Percentiles rank a stretch among this genome's conserved stretches.
phyloP scores from a whole-genome alignment of 176 grass and related monocot species.

The Carex myosuroides region DNA sequence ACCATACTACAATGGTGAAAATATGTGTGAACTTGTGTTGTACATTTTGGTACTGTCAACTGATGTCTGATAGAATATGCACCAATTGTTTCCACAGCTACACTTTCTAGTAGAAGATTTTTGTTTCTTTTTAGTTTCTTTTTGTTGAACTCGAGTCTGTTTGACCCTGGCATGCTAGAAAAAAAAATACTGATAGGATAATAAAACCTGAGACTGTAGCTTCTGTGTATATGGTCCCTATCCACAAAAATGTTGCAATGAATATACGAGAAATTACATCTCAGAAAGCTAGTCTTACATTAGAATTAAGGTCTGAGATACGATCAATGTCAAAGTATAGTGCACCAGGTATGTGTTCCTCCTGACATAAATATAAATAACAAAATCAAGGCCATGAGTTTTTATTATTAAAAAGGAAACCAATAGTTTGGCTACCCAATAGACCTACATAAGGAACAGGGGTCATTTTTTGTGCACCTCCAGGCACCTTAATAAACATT shows the following conservation, averaged over 20 bases:
- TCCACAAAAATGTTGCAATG: neutral
- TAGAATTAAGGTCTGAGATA: constrained; percentile 47
- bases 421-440: neutral
- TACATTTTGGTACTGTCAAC: neutral
- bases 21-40: neutral
- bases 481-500: neutral
- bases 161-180: neutral
- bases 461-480: neutral
- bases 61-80: neutral
- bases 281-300: constrained; percentile 46
- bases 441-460: neutral
- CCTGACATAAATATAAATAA: constrained; percentile 40
- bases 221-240: neutral
- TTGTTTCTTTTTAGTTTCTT: neutral
- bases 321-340: constrained; percentile 76
- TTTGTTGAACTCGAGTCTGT: neutral
- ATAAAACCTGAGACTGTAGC: neutral
- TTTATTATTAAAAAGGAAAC: neutral
- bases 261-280: neutral
- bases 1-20: neutral
- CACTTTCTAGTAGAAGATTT: neutral
- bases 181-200: neutral
- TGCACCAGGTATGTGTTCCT: constrained; percentile 61
- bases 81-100: neutral
- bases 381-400: constrained; percentile 23